Conservation (phyloP, 78 protist genomes). For the Tieghemostelium lacteum region DNA sequence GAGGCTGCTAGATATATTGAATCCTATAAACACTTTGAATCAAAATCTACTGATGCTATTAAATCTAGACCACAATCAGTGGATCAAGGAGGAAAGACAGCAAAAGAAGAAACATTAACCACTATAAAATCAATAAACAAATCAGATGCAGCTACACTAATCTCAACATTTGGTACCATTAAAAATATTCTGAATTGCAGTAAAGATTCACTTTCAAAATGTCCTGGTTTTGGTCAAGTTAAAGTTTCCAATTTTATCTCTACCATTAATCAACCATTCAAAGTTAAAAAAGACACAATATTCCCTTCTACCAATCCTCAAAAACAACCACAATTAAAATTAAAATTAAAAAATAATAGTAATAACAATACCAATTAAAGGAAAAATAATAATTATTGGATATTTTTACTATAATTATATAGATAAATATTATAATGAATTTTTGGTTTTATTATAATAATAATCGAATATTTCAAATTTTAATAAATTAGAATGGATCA, state of each 20-base stretch:
- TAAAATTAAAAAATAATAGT: too few relatives aligned
- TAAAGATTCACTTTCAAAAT: constrained; percentile 8
- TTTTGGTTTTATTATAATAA: too few relatives aligned
- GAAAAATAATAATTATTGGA: too few relatives aligned
- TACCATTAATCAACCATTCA: constrained; percentile 65
- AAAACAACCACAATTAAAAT: too few relatives aligned
- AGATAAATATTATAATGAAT: too few relatives aligned
- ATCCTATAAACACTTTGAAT: neutral
- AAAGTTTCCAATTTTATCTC: constrained; percentile 22
- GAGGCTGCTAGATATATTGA: constrained; percentile 55
- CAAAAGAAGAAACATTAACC: constrained; percentile 33
- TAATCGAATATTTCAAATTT: too few relatives aligned
- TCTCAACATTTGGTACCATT: constrained; percentile 23
- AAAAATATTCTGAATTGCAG: constrained; percentile 1
- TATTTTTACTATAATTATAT: too few relatives aligned
- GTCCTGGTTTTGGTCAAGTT: constrained; percentile 62
- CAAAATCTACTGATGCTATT: constrained; percentile 22
- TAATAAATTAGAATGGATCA: too few relatives aligned
- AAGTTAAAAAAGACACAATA: constrained; percentile 6
- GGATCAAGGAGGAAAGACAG: constrained; percentile 30
- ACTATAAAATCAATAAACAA: constrained; percentile 32
- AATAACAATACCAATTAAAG: too few relatives aligned
- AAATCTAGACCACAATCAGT: neutral
- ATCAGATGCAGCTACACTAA: constrained; percentile 32
- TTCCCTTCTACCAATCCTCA: too few relatives aligned